Conservation (phyloP, 2,329 filamentous ascomycete species). For the Raffaelea ambrosiae region DNA sequence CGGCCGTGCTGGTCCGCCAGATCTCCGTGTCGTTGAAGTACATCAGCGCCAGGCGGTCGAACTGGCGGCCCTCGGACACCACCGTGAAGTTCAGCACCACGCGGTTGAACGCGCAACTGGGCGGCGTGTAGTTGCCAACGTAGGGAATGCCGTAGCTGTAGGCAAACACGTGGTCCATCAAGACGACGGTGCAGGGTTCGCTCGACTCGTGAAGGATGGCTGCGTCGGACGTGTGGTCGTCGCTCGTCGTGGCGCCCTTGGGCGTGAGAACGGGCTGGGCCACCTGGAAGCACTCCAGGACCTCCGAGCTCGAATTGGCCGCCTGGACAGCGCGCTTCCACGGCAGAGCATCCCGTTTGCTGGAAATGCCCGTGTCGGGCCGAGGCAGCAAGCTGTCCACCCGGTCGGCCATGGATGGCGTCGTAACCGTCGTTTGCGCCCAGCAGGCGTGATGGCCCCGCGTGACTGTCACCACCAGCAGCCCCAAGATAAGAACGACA, state of each 20-base stretch:
- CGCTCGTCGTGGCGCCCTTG: constrained; percentile 26
- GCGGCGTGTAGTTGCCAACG: constrained; percentile 59
- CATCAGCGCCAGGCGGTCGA: constrained; percentile 66
- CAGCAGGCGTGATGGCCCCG: no score
- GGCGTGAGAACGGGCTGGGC: constrained; percentile 55
- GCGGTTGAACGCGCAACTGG: constrained; percentile 61
- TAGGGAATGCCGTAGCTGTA: constrained; percentile 67
- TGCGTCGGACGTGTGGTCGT: constrained; percentile 17
- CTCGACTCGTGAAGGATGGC: constrained; percentile 4
- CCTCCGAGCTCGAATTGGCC: constrained; percentile 16
- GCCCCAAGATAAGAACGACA: no score
- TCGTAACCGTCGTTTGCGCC: no score
- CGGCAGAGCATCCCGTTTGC: no score
- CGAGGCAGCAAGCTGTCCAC: no score
- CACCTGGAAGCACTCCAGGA: constrained; percentile 60
- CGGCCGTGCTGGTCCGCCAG: constrained; percentile 76
- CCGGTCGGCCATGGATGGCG: no score
- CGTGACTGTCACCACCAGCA: no score
- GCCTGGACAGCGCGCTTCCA: constrained; percentile 10
- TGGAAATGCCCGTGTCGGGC: no score
- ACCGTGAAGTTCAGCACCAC: constrained; percentile 72
- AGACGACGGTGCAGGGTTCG: constrained; percentile 39
- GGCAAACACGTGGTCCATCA: constrained; percentile 66
- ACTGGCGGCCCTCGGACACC: constrained; percentile 62
- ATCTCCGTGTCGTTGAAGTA: constrained; percentile 71